phyloP scores from a whole-genome alignment of 164 flowering plant species.

The Berberis vulgaris region DNA sequence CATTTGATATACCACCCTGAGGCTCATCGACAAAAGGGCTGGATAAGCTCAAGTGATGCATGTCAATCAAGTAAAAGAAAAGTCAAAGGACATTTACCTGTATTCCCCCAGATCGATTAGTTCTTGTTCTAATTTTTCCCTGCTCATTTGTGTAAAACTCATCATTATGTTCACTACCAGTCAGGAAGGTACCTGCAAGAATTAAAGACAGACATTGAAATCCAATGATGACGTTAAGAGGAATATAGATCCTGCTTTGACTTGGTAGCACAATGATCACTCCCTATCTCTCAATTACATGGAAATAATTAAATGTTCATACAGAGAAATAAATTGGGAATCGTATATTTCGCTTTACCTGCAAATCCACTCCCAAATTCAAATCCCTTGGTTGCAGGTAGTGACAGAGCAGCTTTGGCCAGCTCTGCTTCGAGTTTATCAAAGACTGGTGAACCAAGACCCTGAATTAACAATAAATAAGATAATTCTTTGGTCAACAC shows the following conservation, averaged over 20 bases:
- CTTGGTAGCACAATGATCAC: too few relatives aligned
- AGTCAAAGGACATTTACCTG: slow-evolving; percentile 40
- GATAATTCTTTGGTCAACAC: slow-evolving; percentile 1
- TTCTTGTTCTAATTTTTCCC: slow-evolving; percentile 79
- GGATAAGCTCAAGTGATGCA: not conserved
- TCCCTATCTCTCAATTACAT: not conserved
- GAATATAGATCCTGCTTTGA: too few relatives aligned
- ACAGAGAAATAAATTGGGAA: not conserved
- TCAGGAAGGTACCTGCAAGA: slow-evolving; percentile 72
- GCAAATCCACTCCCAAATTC: slow-evolving; percentile 96
- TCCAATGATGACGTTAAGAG: too few relatives aligned
- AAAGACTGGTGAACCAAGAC: slow-evolving; percentile 96
- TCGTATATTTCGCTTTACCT: slow-evolving; percentile 32
- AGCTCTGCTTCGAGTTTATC: slow-evolving; percentile 97
- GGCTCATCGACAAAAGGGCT: not conserved
- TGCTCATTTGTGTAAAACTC: slow-evolving; percentile 64
- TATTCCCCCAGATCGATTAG: slow-evolving; percentile 97
- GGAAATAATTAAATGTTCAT: not conserved
- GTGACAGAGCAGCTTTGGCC: slow-evolving; percentile 81
- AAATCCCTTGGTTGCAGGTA: slow-evolving; percentile 95
- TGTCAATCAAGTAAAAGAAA: not conserved
- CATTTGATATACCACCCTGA: slow-evolving; percentile 98
- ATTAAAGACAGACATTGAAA: not conserved
- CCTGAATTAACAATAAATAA: slow-evolving; percentile 31
- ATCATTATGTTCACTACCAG: slow-evolving; percentile 97